These are phyloP conservation scores for Nicotiana rustica DNA, from an alignment of 305 asterid genomes.

Conservation along the genomic window DNA sequence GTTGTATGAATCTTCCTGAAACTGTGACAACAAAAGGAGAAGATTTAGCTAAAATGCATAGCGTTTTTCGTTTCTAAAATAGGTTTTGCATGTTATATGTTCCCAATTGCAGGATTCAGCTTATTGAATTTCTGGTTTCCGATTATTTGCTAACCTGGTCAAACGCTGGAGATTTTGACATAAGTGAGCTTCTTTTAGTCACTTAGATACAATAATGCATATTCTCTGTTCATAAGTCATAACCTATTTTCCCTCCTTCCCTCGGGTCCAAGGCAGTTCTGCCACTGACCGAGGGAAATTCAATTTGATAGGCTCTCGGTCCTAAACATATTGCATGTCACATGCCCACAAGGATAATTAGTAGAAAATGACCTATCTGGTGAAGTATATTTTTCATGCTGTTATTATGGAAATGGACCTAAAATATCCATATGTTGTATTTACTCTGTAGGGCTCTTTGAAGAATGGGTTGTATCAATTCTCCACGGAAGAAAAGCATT, in stretches of 20 bases:
- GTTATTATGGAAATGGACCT: conserved; percentile 10
- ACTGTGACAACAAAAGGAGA: not conserved
- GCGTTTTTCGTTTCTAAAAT: not conserved
- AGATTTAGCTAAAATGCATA: not conserved
- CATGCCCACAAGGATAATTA: conserved; percentile 10
- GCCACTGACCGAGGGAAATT: not conserved
- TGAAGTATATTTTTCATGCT: not conserved
- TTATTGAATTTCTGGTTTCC: conserved; percentile 82
- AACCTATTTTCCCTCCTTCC: not conserved
- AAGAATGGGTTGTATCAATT: conserved; percentile 82
- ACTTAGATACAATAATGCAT: not conserved
- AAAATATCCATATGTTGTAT: not conserved
- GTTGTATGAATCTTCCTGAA: not conserved
- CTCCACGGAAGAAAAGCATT: conserved; percentile 72
- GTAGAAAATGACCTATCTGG: not conserved
- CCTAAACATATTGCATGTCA: conserved; percentile 1
- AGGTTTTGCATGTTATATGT: conserved; percentile 30
- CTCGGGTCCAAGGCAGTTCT: not conserved
- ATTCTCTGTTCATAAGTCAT: not conserved
- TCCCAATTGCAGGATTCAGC: conserved; percentile 89
- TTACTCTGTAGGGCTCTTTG: conserved; percentile 64
- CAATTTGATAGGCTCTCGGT: not conserved
- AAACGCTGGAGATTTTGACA: conserved; percentile 60
- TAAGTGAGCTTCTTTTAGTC: conserved; percentile 51
- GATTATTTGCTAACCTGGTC: conserved; percentile 82